phyloP scores from a whole-genome alignment of 345 rosid species.

The Pseudoturritis turrita region DNA sequence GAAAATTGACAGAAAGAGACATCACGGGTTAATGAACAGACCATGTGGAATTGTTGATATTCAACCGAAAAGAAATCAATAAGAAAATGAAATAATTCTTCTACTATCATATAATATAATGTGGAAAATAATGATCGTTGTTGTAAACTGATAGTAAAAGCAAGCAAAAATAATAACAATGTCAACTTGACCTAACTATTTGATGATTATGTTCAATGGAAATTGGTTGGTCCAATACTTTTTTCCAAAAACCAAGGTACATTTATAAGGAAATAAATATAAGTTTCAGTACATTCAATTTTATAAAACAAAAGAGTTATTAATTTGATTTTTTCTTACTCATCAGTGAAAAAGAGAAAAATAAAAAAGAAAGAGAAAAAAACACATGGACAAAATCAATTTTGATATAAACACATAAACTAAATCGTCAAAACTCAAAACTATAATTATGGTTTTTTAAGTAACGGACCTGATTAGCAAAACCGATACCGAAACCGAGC shows the following conservation, averaged over 20 bases:
- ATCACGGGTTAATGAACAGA: constrained; percentile 9
- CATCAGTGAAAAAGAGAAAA: neutral
- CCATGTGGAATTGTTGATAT: constrained; percentile 29
- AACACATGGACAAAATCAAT: neutral
- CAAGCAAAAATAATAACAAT: neutral
- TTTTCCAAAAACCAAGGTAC: constrained; percentile 10
- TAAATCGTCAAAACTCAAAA: neutral
- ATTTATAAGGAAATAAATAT: constrained; percentile 7
- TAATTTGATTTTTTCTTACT: neutral
- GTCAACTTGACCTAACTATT: constrained; percentile 20
- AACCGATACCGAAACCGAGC: constrained; percentile 96
- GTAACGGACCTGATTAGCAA: constrained; percentile 83
- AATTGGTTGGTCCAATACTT: constrained; percentile 15
- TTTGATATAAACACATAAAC: neutral
- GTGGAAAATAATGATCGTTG: neutral
- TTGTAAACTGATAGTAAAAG: constrained; percentile 1
- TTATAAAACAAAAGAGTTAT: neutral
- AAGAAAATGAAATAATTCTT: neutral
- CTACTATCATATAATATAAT: neutral
- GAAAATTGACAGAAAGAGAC: constrained; percentile 8
- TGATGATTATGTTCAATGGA: constrained; percentile 23
- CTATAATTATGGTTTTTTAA: neutral
- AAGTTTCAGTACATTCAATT: neutral
- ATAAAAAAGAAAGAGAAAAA: neutral
- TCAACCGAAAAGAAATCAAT: neutral